Evolutionary conservation across 805 yeast species (phyloP), one percentile per base, ranked within the genome.

Genomic region (Phaffomyces opuntiae): DNA sequence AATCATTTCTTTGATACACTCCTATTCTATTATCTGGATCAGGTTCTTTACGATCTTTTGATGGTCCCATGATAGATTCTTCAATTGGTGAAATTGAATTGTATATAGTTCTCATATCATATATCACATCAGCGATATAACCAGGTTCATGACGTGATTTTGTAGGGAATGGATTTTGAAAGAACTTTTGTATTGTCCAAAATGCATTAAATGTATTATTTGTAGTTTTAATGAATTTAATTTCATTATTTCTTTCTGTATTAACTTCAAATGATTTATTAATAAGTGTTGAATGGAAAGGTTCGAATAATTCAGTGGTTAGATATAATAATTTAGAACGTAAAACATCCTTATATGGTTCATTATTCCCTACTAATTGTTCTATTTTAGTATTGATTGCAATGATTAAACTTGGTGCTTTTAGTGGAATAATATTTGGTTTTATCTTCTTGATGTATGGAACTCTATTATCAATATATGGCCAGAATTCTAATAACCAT

Each of bases 401-500:
- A 14, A 46, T 44, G 2, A 47, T 4, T 1, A 47, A 33, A 14
- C 56, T 57, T 5, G 53, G 48, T 5, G 48, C 46, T 35, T 41
- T 56, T 9, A 16, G 40, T 11, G 53, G 41, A 44, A 19, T 21
- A 35, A 14, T 31, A 39, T 17, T 39, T 33, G 31, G 46, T 24
- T 39, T 26, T 12, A 45, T 36, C 7, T 32, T 32, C 3, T 45
- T 32, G 25, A 47, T 16, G 9, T 36, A 34, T 9, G 38, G 25
- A 7, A 36, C 40, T 40, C 63, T 45, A 7, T 16, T 11, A 3
- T 55, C 47, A n/a, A 59, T 44, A 36, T 36, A 57, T 0, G 53
- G 38, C 60, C 59, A 57, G 32, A 59, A 56, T 11, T 37, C 36
- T 9, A 59, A 33, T 2, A 57, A 41, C 54, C 53, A 49, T 7